A percentile compares a stretch with the other conserved stretches of the same genome.
phyloP scores from a whole-genome alignment of 129 eudicot genomes.

The Scalesia atractyloides region DNA sequence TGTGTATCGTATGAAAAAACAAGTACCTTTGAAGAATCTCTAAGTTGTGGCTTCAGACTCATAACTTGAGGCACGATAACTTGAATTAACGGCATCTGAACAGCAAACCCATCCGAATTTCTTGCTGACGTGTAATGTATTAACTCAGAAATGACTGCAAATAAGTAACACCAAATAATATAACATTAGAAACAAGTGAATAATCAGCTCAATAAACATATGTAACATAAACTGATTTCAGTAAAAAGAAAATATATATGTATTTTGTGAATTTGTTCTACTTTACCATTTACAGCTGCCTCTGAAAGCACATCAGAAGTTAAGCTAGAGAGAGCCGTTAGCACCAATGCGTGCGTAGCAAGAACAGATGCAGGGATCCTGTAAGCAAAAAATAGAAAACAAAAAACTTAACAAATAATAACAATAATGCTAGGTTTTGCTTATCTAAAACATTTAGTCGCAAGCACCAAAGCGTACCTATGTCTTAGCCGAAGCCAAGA shows the following conservation, averaged over 20 bases:
- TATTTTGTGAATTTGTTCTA: not conserved
- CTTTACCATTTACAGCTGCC: conserved; percentile 92
- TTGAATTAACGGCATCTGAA: conserved; percentile 93
- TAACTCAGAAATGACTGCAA: conserved; percentile 92
- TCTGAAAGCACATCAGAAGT: conserved; percentile 78
- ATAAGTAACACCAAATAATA: conserved; percentile 22
- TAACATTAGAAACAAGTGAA: conserved; percentile 5
- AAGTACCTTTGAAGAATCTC: conserved; percentile 89
- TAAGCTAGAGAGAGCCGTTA: conserved; percentile 90
- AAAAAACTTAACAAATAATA: not conserved
- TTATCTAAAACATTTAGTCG: not conserved
- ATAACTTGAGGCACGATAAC: conserved; percentile 88
- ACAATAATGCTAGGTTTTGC: not conserved
- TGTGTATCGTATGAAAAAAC: conserved; percentile 5
- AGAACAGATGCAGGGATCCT: conserved; percentile 93
- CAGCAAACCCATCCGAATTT: conserved; percentile 58
- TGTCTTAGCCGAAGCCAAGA: conserved; percentile 98
- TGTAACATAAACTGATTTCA: conserved; percentile 7
- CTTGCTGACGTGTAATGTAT: conserved; percentile 95
- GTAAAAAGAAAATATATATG: conserved; percentile 16
- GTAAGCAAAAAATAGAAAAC: conserved; percentile 26
- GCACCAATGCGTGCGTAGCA: conserved; percentile 93
- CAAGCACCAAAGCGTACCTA: conserved; percentile 46
- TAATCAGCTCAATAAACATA: conserved; percentile 9
- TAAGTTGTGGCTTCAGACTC: conserved; percentile 88